Evolutionary conservation across 2,329 filamentous ascomycete species (phyloP), one percentile per base, ranked within the genome.

Genomic region (Trichoderma sp.): DNA sequence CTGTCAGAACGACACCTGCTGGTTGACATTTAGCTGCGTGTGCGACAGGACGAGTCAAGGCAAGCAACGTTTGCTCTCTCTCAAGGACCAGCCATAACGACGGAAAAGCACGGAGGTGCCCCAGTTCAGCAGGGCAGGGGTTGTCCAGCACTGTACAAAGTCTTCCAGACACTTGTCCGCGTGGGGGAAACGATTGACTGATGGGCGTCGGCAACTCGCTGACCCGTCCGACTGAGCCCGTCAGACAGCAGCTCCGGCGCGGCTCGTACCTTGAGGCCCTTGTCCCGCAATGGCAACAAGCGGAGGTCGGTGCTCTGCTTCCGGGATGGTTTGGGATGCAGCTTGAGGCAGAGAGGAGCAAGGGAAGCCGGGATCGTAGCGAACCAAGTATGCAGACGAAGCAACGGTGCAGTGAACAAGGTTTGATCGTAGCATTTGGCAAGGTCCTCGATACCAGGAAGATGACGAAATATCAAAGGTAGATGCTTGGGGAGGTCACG

Each of bases 101-200:
- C 61, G 61, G 61, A 30, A 57, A 57, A 51, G 61, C 52, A 39
- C 54, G 54, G 61, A 51, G 52, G 52, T 44, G 52, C 14, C 61
- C n/a, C 12, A 57, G 30, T 15, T 21, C 17, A 56, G 24, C 12
- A 54, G 44, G 17, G 17, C 19, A 51, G 60, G 60, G 10, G 14
- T 39, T 15, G 48, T 39, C 45, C 24, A 47, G 41, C 45, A 41
- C 60, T 39, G 34, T 39, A 5, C 34, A 39, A 24, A 54, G 50
- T 39, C 50, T 43, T 44, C 61, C 34, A 52, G 45, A 64, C 52
- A 48, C 61, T 64, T 64, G 51, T 64, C 54, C 54, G 61, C 61
- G 61, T 64, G 61, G 61, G 61, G 60, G 61, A 30, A 57, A 57
- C 61, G 61, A 64, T 63, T 63, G 60, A 57, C 51, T 64, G 61